phyloP scores from a whole-genome alignment of 2,329 filamentous ascomycete genomes.

The Endothia cerciana region DNA sequence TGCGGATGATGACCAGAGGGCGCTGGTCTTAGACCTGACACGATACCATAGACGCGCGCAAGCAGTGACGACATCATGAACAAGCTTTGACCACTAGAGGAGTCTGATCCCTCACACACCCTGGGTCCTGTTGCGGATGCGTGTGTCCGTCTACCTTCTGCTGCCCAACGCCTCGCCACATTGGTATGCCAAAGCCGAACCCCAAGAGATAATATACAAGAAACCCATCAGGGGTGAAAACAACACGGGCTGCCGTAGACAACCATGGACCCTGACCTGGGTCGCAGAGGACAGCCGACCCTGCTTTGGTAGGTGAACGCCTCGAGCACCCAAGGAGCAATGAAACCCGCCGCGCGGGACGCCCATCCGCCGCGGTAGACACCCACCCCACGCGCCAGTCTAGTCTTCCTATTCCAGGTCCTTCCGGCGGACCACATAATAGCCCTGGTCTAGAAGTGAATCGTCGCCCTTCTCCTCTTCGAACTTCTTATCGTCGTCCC shows the following conservation, averaged over 20 bases:
- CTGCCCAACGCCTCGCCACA: conserved; percentile 10
- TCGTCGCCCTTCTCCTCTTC: conserved; percentile 57
- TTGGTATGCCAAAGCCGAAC: not conserved
- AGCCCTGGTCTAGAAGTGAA: conserved; percentile 52
- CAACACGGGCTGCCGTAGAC: no score
- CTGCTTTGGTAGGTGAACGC: no score
- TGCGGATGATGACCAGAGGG: not conserved
- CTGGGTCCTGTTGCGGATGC: not conserved
- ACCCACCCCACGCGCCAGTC: not conserved
- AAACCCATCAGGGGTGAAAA: not conserved
- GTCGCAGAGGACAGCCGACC: no score
- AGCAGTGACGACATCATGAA: conserved; percentile 8
- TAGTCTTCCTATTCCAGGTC: conserved; percentile 50
- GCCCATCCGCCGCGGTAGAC: not conserved
- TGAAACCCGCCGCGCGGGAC: not conserved
- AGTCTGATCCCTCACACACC: not conserved
- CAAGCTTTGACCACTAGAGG: not conserved
- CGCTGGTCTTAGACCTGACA: not conserved
- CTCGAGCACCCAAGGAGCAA: not conserved
- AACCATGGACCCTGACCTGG: no score
- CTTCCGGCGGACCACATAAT: conserved; percentile 56
- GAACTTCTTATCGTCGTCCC: conserved; percentile 46
- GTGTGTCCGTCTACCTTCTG: not conserved
- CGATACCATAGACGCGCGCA: conserved; percentile 11
- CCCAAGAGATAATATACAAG: not conserved